Evolutionary conservation across 495 filamentous ascomycete species (phyloP), one percentile per base, ranked within the genome.

Genomic region (Xylaria bambusicola): DNA sequence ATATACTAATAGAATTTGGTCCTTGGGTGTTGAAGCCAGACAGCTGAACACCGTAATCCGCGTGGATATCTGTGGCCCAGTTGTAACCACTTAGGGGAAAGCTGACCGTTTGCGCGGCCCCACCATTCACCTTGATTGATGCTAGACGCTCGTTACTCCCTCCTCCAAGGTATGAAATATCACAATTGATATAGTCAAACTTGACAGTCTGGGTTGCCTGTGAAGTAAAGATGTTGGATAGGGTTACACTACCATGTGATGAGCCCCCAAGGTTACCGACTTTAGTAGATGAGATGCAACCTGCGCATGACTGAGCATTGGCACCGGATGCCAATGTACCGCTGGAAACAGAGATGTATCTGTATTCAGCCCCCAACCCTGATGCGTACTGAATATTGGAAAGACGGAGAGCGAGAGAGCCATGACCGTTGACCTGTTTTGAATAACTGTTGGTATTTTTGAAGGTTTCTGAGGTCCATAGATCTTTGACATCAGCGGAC

Each of bases 61-160:
- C n/a, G 31, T 38, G 18, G 18, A 38, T 24, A 38, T 38, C 49
- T 24, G 31, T 23, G 17, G 1, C 49, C 49, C 49, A 52, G 24
- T 52, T 38, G 31, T 52, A 52, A 17, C 49, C 49, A 31, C 49
- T 52, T 9, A 52, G 29, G 20, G 49, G 49, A 24, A 52, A 52
- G 49, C 49, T 52, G 31, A 52, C 49, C 24, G n/a, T 52, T n/a
- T 52, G 49, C 20, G 49, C 49, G 2, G 31, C 29, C 12, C 49
- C 9, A 13, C 49, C 49, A 38, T 52, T 52, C 31, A 36, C 49
- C 10, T 31, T 52, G 31, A 52, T 52, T 3, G 49, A 52, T 24
- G 49, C 49, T 12, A 52, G 49, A 24, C 49, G 49, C 24, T 52
- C 49, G 18, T 44, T 44, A 17, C 38, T 52, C 15, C 31, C 12